A percentile compares a stretch with the other conserved stretches of the same genome.
Evolutionary conservation across 306 rosid species (phyloP).

Genomic region (Astragalus membranaceus): DNA sequence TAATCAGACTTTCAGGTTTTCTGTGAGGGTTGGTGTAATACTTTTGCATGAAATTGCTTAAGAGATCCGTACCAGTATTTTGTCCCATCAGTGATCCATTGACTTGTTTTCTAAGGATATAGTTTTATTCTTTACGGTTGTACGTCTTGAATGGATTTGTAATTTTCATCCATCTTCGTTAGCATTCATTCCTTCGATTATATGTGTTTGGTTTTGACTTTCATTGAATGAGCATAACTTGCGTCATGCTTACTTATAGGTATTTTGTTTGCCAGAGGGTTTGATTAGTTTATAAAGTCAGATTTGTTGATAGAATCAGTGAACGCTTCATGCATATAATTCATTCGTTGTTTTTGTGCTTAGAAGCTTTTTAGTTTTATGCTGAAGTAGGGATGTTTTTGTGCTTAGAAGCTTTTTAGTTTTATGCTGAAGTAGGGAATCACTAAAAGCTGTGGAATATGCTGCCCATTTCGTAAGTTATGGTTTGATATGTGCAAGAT

Average conservation of each 20-base stretch:
- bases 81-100: neutral
- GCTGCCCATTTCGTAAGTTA: neutral
- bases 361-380: neutral
- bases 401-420: neutral
- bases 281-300: neutral
- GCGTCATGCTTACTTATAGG: neutral
- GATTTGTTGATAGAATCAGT: neutral
- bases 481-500: neutral
- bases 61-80: neutral
- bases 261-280: neutral
- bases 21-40: constrained; percentile 5
- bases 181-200: neutral
- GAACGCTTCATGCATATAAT: neutral
- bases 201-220: neutral
- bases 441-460: neutral
- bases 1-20: neutral
- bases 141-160: neutral
- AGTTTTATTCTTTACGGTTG: neutral
- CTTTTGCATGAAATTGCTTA: neutral
- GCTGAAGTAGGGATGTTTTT: neutral
- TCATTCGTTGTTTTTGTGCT: neutral
- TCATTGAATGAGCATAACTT: neutral
- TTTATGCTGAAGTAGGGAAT: neutral
- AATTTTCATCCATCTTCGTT: neutral
- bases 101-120: neutral